phyloP scores from a whole-genome alignment of 192 early-diverging fungal genomes.

The Chytriomyces hyalinus region DNA sequence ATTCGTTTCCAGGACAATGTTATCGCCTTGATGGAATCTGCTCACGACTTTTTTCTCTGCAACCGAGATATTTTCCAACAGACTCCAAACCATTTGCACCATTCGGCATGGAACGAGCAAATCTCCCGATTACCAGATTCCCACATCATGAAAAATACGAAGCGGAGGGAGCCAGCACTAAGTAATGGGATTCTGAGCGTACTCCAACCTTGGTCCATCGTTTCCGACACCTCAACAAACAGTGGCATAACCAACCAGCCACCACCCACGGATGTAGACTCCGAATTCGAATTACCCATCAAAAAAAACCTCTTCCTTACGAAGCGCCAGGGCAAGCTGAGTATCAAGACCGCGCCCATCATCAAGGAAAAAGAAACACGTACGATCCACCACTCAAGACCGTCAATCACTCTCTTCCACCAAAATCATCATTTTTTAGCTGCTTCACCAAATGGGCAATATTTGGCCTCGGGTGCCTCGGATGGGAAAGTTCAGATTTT shows the following conservation, averaged over 20 bases:
- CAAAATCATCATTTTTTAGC: constrained; percentile 4
- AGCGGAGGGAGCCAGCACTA: neutral
- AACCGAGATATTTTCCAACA: neutral
- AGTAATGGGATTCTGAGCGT: neutral
- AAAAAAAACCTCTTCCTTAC: neutral
- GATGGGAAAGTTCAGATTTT: constrained; percentile 29
- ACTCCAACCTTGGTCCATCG: neutral
- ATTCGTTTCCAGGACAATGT: too few species aligned
- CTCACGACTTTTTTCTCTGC: neutral
- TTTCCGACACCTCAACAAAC: neutral
- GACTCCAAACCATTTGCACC: neutral
- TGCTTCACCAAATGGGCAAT: constrained; percentile 30
- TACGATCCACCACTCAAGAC: neutral
- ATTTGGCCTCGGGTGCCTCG: constrained; percentile 9
- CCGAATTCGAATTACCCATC: too few species aligned
- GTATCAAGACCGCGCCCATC: neutral
- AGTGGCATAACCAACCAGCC: too few species aligned
- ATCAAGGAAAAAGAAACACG: neutral
- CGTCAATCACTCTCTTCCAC: constrained; percentile 18
- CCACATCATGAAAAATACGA: neutral
- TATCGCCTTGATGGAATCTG: neutral
- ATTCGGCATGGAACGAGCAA: neutral
- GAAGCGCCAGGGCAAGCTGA: neutral
- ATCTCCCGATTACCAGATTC: neutral
- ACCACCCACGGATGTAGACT: too few species aligned